Conservation (phyloP, 2,329 filamentous ascomycete species). For the Exophiala oligosperma region DNA sequence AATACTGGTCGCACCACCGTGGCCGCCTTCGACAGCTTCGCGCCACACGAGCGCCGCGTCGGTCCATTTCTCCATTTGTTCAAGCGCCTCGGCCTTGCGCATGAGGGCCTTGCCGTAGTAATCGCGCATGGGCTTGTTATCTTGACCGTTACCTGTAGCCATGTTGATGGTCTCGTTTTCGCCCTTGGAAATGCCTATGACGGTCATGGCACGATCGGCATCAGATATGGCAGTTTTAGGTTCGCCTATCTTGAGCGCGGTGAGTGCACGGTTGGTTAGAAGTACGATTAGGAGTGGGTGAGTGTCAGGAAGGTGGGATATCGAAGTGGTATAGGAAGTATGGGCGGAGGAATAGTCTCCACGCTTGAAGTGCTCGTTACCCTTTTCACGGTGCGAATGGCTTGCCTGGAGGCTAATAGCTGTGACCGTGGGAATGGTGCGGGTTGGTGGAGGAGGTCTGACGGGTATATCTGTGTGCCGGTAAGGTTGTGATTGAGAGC, state of each 20-base stretch:
- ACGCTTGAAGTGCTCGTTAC: slow-evolving; percentile 87
- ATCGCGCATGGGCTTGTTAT: slow-evolving; percentile 82
- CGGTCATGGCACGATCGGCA: slow-evolving; percentile 73
- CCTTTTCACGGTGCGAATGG: slow-evolving; percentile 73
- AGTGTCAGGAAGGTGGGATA: slow-evolving; percentile 69
- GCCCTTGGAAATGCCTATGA: slow-evolving; percentile 79
- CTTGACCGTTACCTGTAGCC: slow-evolving; percentile 53
- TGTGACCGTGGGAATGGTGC: slow-evolving; percentile 64
- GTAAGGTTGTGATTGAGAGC: slow-evolving; percentile 31
- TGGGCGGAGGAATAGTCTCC: slow-evolving; percentile 91
- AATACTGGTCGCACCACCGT: slow-evolving; percentile 81
- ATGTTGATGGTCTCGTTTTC: slow-evolving; percentile 78
- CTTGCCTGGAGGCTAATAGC: slow-evolving; percentile 71
- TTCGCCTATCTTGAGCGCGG: slow-evolving; percentile 86
- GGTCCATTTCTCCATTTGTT: slow-evolving; percentile 91
- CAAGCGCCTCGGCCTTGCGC: slow-evolving; percentile 91
- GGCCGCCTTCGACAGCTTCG: slow-evolving; percentile 75
- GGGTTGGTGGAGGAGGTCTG: slow-evolving; percentile 42
- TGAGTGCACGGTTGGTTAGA: slow-evolving; percentile 86
- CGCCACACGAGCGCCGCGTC: slow-evolving; percentile 83
- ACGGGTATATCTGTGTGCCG: slow-evolving; percentile 4
- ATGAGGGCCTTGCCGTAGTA: slow-evolving; percentile 91
- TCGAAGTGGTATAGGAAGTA: slow-evolving; percentile 73
- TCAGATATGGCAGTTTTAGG: slow-evolving; percentile 84
- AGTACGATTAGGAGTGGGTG: slow-evolving; percentile 89